Base-by-base conservation (phyloP, 2,329 filamentous ascomycete species). In the Talaromyces sp. region DNA sequence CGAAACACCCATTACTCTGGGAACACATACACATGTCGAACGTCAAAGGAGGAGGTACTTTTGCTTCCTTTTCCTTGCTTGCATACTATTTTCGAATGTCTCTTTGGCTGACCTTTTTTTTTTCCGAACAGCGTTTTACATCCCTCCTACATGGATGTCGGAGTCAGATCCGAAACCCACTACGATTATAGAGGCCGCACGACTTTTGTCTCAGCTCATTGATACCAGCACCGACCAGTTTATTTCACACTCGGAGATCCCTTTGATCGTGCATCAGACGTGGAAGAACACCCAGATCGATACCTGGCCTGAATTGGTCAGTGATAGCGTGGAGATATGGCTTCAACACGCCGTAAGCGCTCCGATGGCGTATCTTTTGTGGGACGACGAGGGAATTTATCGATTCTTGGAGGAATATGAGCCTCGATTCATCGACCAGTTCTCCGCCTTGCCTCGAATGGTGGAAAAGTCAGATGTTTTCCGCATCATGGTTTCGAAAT, bases 401-500 rank as follows among this genome's bases (percentile, higher is more conserved):
- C 64, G 67, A 39, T 67, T 74, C 33, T 60, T 74, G n/a, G 56
- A 64, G 7, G 57, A 65, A 44, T 71, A 67, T 36, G 69, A 71
- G 44, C 69, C 71, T 2, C 65, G 63, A 0, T 65, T 72, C 6
- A 62, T 66, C 3, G 59, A 59, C 0, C 60, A 63, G 1, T 73
- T 71, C 44, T 58, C 62, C 3, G 57, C 62, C 1, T 60, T 73
- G 22, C 63, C 70, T 1, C 63, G 65, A 15, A 67, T 66, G 28
- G 71, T 73, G 15, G 72, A 73, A 57, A 66, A 67, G 25, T 67
- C 72, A 5, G 72, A 74, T 49, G 67, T 73, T 3, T 73, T 74
- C 61, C 70, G 72, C 9, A 60, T 73, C 22, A 32, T 73, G 22
- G 72, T 73, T n/a, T 65, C 65, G 22, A 72, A 72, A 55, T 70